Base-by-base conservation (phyloP, 495 filamentous ascomycete species). In the Lindgomyces ingoldianus region DNA sequence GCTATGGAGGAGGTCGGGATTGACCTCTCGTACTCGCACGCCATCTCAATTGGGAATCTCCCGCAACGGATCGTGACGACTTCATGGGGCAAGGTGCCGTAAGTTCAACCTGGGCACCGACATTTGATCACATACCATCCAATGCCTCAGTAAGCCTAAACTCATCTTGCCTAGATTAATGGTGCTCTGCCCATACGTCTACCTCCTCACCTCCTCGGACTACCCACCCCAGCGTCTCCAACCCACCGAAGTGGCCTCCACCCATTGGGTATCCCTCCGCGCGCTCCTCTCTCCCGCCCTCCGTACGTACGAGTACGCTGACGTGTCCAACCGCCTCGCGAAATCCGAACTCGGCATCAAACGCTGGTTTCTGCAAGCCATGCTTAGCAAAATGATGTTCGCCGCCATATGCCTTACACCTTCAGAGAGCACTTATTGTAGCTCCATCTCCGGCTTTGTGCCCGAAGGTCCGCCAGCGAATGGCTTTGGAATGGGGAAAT, bases 141-240 rank as follows among this genome's bases (percentile, higher is more conserved):
- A n/a, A 41, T 25, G 47, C 16, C 4, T 9, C 36, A 16, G 14
- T 6, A 39, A 42, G 16, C 16, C 19, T 22, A 27, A 60, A 33
- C 64, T 52, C n/a, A 56, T 30, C 25, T 42, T 12, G 11, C 22
- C 6, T 60, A 89, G 87, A 21, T 72, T 92, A 30, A 90, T 92
- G 87, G 87, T 91, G 1, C 82, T 92, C 4, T 91, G 88, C 62
- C 88, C 89, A 0, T 91, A 87, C 72, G 77, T 93, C 47, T 91
- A 86, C 70, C 76, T 93, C 22, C 72, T 84, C 30, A 87, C 84
- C 12, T 79, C 78, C 25, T 81, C 81, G 42, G 75, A 82, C 30
- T 76, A 84, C 10, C 85, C 87, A 0, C 74, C 82, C 9, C 77
- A 91, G 16, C 78, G 78, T 19, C 77, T 91, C 22, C 88, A 91